Conservation (phyloP, 345 rosid genomes). For the Eucalyptus pauciflora region DNA sequence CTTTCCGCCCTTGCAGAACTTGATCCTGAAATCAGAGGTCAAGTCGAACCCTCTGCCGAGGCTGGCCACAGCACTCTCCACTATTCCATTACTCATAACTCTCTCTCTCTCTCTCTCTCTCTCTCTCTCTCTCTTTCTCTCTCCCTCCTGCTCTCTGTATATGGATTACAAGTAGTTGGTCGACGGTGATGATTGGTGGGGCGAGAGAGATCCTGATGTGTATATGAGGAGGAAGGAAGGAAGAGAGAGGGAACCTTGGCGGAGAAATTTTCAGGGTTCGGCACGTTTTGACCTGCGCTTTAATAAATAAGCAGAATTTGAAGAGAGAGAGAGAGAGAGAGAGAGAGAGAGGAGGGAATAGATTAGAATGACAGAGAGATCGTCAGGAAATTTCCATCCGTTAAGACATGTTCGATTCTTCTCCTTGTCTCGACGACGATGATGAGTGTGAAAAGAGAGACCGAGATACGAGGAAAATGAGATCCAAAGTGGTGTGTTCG, state of each 20-base stretch:
- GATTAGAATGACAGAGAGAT: background rate
- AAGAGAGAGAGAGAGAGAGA: background rate
- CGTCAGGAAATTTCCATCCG: background rate
- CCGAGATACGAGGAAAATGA: background rate
- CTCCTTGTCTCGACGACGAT: background rate
- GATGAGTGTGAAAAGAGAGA: background rate
- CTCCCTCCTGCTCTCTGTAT: background rate
- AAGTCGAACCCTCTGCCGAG: slow-evolving; percentile 88
- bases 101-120: background rate
- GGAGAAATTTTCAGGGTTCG: background rate
- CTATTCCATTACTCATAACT: slow-evolving; percentile 12
- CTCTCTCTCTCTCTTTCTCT: background rate
- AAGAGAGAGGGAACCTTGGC: background rate
- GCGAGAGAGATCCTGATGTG: background rate
- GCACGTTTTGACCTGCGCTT: background rate
- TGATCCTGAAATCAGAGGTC: slow-evolving; percentile 67
- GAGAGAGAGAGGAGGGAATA: background rate
- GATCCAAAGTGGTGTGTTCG: background rate
- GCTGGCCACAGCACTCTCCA: slow-evolving; percentile 50
- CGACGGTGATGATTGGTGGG: background rate
- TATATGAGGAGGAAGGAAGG: background rate
- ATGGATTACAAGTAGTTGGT: background rate
- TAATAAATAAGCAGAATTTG: background rate
- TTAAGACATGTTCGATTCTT: background rate
- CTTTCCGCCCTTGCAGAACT: slow-evolving; percentile 62